Conservation (phyloP, 148 eudicot species). For the Camellia japonica region DNA sequence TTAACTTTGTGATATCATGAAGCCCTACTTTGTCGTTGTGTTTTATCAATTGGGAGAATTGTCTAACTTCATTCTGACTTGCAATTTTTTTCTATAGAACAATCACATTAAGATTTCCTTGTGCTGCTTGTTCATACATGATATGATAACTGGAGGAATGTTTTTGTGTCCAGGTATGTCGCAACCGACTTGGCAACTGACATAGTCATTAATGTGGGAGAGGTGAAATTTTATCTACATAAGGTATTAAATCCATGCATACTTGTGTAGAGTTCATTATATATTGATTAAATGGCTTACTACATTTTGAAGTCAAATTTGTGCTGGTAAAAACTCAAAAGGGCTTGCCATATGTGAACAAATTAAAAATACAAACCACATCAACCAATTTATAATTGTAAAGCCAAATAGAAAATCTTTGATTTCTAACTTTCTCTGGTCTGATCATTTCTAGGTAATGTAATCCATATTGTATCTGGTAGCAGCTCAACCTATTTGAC, state of each 20-base stretch:
- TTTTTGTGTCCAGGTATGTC: constrained; percentile 60
- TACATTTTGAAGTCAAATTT: not conserved
- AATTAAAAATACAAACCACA: not conserved
- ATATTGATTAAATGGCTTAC: not conserved
- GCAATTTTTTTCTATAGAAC: not conserved
- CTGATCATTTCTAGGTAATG: not conserved
- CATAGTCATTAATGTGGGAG: constrained; percentile 64
- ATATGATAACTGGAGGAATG: constrained; percentile 1
- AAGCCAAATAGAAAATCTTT: not conserved
- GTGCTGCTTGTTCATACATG: not conserved
- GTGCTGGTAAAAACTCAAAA: not conserved
- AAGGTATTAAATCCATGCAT: constrained; percentile 28
- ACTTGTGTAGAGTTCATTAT: not conserved
- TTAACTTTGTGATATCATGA: too few species aligned
- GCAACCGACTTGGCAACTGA: constrained; percentile 86
- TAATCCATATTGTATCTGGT: not conserved
- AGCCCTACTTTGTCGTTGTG: not conserved
- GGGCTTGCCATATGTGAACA: not conserved
- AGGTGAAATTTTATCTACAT: constrained; percentile 31
- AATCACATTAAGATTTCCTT: not conserved
- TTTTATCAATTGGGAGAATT: not conserved
- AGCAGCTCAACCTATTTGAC: not conserved
- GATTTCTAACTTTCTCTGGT: too few species aligned
- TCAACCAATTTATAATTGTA: not conserved
- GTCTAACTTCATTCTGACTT: not conserved